Base-by-base conservation (phyloP, 306 rosid species). In the Dicorynia guianensis region DNA sequence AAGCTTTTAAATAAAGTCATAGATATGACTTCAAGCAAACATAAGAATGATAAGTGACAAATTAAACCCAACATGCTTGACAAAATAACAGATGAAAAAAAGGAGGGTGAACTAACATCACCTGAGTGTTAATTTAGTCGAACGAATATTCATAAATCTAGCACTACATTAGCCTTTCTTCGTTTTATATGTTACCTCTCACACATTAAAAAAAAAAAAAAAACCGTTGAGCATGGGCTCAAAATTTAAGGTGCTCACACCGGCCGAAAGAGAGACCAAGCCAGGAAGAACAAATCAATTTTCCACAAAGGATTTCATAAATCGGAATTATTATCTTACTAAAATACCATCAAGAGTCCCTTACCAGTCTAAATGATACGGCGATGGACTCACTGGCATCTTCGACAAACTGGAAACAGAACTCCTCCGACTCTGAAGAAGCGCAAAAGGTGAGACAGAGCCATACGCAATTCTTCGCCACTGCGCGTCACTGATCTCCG, bases 381-480 rank as follows among this genome's bases (percentile, higher is more conserved):
- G 83, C 36, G 89, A 73, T 0, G 92, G 82, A 71, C 60, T 75
- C 78, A 75, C 71, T 13, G 88, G 80, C 79, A 81, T 46, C 81
- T 88, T 91, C 10, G 86, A 81, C 55, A 90, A 36, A 44, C 71
- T 74, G 1, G 91, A 80, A 43, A 86, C 57, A 40, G 93, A 79
- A 80, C 82, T 89, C 74, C 91, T 81, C 34, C 92, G 90, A 67
- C 93, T 90, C 81, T 94, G 98, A 50, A 94, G 96, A 40, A 90
- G 80, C 5, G 97, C 97, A 74, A 92, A 94, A 18, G 96, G 98
- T 0, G 92, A 68, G 36, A 88, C 95, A 1, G 98, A 94, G 52
- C 90, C 96, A 59, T 94, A 92, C 0, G 95, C 90, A 62, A 94
- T 87, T 63, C 81, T 86, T 72, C 97, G 93, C 88, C 88, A 77